Evolutionary conservation across 257 asterid species (phyloP), one percentile per base, ranked within the genome.

Genomic region (Ehretia macrophylla): DNA sequence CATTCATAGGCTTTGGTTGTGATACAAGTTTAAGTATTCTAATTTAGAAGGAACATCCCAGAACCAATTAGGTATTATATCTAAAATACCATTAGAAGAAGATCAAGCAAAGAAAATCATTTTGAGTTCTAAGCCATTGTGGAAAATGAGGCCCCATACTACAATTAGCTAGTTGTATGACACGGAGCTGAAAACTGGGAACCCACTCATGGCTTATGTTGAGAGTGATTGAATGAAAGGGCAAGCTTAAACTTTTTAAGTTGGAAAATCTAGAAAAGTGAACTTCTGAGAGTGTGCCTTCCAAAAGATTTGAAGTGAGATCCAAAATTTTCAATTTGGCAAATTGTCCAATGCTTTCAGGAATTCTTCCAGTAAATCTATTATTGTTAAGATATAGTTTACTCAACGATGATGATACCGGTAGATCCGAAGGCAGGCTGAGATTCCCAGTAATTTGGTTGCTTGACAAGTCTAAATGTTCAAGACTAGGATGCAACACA

Each of bases 121-220:
- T 53, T 17, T 66, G 79, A 46, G 58, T 72, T 51, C 17, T 60
- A 22, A 75, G 32, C 84, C 81, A 75, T 20, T 49, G 11, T 0
- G 79, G 84, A 45, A 78, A 78, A 58, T 11, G 58, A 22, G 67
- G 64, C 5, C 83, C n/a, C 39, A 70, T 5, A 12, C 56, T 50
- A 62, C 77, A 73, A 38, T 21, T 14, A 14, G 42, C 48, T 16
- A 77, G 59, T 0, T 0, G 3, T 49, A 77, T 8, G 10, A 0
- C 0, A 14, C 32, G 5, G 22, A 77, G 22, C 2, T 70, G 64
- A 18, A 73, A 73, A 62, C 69, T 67, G 51, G 79, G 79, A 44
- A 14, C 17, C 83, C 80, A 77, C 14, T 56, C 39, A 0, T 47
- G 20, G 48, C 57, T 42, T 3, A 54, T 16, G 19, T 73, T 58